Base-by-base conservation (phyloP, 805 yeast genomes). In the Metschnikowia bowlesiae region DNA sequence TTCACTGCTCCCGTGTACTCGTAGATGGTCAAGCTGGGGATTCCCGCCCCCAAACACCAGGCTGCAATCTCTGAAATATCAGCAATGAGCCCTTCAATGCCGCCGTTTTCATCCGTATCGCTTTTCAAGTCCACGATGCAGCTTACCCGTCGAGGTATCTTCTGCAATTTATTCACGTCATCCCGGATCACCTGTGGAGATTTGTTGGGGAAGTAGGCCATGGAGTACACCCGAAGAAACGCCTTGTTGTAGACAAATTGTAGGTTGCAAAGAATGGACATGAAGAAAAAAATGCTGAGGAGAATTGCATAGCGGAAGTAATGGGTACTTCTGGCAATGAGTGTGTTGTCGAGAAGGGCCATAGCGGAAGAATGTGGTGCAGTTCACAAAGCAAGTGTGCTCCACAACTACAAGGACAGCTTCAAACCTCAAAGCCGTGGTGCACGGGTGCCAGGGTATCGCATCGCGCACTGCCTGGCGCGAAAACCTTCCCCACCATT, bases 31-130 rank as follows among this genome's bases (percentile, higher is more conserved):
- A 92, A 72, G 52, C 74, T 70, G 38, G 83, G 81, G 45, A 90
- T 81, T 1, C 97, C 97, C n/a, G 92, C 82, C 33, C 95, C 85
- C n/a, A 89, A 66, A 37, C 89, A 78, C 99, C 99, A 94, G 6
- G 94, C 83, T 1, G 82, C 78, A 35, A 91, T 55, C 60, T 91
- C 96, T 43, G 91, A 80, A 6, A 85, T 78, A 59, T 88, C 88
- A 56, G 81, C 83, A 59, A 91, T 74, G 39, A 92, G 72, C 0
- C 96, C 96, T 53, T 85, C 88, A 39, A 85, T 67, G 2, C 97
- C 97, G 32, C 96, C 96, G 52, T 90, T 92, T 59, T 89, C 96
- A 58, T 84, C 92, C 53, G 85, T 87, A 51, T 83, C 89, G 29
- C 84, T 78, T 61, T 83, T 84, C 63, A 83, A 77, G 57, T 81